Evolutionary conservation across 1,284 basidiomycete species (phyloP).

Genomic region (Apiotrichum mycotoxinovorans): DNA sequence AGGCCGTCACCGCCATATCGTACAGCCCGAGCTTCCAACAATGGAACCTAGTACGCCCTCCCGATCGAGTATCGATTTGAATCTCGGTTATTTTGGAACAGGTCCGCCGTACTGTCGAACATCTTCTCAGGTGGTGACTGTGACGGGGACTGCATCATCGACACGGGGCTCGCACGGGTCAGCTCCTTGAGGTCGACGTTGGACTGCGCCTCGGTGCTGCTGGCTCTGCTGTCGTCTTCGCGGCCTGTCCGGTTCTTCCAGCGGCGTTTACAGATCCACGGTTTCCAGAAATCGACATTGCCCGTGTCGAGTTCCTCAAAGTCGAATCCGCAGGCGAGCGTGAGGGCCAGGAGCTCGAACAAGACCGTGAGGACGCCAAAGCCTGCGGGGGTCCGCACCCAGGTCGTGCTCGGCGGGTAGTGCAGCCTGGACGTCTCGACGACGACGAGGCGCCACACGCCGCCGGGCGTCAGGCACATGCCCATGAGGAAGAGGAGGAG

Average conservation of each 20-base stretch:
- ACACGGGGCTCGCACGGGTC: too few species aligned
- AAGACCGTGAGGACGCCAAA: neutral
- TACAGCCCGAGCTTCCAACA: too few species aligned
- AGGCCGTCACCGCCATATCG: too few species aligned
- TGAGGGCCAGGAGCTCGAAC: neutral
- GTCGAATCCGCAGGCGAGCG: neutral
- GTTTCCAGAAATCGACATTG: neutral
- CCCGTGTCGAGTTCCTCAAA: neutral
- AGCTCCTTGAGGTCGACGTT: too few species aligned
- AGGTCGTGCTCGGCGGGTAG: neutral
- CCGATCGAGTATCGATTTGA: too few species aligned
- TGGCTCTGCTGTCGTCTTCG: neutral
- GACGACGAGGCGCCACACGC: neutral
- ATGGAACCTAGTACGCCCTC: too few species aligned
- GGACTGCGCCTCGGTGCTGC: too few species aligned
- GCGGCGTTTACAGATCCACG: too few species aligned
- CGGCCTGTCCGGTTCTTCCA: neutral
- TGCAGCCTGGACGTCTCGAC: neutral
- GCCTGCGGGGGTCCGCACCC: neutral
- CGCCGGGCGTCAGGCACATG: neutral
- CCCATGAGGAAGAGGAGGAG: neutral
- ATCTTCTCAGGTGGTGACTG: too few species aligned
- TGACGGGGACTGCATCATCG: too few species aligned
- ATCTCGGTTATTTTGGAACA: too few species aligned
- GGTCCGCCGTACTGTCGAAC: too few species aligned